Evolutionary conservation across 179 eudicot species (phyloP).

Genomic region (Silene noctiflora): DNA sequence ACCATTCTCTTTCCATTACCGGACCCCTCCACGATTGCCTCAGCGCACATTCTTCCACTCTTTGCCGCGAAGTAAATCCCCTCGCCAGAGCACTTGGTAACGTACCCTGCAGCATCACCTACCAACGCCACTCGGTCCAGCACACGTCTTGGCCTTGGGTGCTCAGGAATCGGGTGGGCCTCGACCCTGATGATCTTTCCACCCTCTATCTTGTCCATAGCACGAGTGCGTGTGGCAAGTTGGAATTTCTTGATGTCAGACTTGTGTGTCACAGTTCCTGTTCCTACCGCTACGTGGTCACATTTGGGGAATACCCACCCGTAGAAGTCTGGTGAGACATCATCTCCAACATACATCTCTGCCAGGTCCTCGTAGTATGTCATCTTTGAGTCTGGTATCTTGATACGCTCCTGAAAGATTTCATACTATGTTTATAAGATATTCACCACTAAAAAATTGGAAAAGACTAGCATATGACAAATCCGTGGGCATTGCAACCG

Average conservation of each 20-base stretch:
- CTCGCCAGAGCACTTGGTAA: constrained; percentile 84
- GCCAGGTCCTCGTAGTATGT: constrained; percentile 79
- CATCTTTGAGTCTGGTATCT: constrained; percentile 83
- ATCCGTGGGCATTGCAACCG: not conserved
- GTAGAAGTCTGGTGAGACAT: constrained; percentile 92
- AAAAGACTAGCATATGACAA: too few species aligned
- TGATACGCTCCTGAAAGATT: constrained; percentile 54
- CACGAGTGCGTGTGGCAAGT: constrained; percentile 69
- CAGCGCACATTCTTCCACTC: constrained; percentile 98
- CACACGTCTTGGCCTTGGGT: constrained; percentile 79
- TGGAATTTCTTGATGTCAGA: constrained; percentile 91
- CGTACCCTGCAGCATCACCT: constrained; percentile 94
- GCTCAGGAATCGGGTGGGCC: constrained; percentile 97
- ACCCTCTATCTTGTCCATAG: constrained; percentile 74
- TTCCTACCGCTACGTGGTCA: constrained; percentile 96
- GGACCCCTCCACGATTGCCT: constrained; percentile 92
- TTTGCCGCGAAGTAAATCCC: constrained; percentile 96
- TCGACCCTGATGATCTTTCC: constrained; percentile 93
- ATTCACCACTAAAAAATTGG: too few species aligned
- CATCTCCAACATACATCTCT: constrained; percentile 96
- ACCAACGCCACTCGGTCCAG: constrained; percentile 73
- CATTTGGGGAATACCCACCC: constrained; percentile 99
- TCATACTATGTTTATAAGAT: not conserved
- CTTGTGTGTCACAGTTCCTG: constrained; percentile 95
- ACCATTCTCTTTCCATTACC: constrained; percentile 79